Base-by-base conservation (phyloP, 169 alveolate species). In the Eimeria nieschulzi region DNA sequence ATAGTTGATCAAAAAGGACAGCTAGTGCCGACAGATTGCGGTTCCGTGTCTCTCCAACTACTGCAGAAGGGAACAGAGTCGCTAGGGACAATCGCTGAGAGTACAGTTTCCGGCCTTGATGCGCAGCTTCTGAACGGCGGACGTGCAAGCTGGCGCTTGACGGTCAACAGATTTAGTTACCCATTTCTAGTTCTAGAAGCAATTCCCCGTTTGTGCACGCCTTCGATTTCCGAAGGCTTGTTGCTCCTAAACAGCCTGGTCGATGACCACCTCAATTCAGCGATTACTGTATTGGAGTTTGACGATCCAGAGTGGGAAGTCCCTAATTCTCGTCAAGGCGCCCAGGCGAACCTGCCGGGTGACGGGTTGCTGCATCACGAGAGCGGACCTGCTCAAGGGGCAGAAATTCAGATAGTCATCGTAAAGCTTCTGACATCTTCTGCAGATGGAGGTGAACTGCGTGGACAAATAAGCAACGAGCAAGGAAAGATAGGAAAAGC, bases 61-160 rank as follows among this genome's bases (percentile, higher is more conserved):
- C 46, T 51, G 19, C 70, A 76, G 39, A 33, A 73, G 46, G 68
- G n/a, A 15, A 33, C 46, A 33, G 46, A 33, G 46, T 33, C 46
- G 46, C 46, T 33, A 1, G 46, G 6, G 46, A 3, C 46, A 33
- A 33, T 33, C 3, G 46, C 46, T 33, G 46, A 33, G 46, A 33
- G 46, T 33, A 33, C 46, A 33, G 46, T 33, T 33, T 33, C 46
- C 1, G 85, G 85, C n/a, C 53, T 76, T 10, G 85, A 68, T 2
- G 70, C 33, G n/a, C 71, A 76, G 85, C 68, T 76, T 46, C 70
- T 76, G n/a, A 51, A 53, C 21, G 70, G 85, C n/a, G 85, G 85
- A 0, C 33, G 39, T 7, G 85, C 85, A 8, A 33, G 9, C 25
- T 76, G 85, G 85, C 13, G 19, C 51, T 12, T 76, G 70, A 54